Evolutionary conservation across 2,329 filamentous ascomycete species (phyloP).

Genomic region (Penicillium sp.): DNA sequence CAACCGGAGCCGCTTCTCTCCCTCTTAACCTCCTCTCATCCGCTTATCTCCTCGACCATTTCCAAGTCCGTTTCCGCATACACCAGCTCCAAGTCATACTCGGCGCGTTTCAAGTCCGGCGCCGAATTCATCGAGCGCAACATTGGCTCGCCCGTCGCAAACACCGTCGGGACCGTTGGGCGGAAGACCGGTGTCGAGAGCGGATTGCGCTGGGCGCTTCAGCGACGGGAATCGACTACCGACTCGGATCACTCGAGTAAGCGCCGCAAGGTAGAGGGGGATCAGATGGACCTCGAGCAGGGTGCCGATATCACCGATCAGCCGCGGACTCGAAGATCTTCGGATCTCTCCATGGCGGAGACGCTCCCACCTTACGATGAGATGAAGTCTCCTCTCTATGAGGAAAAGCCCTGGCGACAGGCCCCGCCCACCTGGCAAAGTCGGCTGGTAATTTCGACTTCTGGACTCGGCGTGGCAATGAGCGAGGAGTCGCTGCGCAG

Average conservation of each 20-base stretch:
- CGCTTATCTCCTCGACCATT: conserved; percentile 79
- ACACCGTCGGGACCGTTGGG: conserved; percentile 79
- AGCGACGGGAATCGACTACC: conserved; percentile 38
- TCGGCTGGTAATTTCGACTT: conserved; percentile 83
- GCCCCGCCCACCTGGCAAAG: conserved; percentile 66
- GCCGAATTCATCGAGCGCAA: conserved; percentile 89
- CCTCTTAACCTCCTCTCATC: conserved; percentile 83
- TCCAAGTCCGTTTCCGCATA: conserved; percentile 83
- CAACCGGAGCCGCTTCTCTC: conserved; percentile 78
- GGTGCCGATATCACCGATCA: conserved; percentile 25
- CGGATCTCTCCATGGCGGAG: conserved; percentile 67
- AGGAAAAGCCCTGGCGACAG: conserved; percentile 40
- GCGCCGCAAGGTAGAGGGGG: conserved; percentile 45
- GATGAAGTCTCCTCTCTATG: conserved; percentile 70
- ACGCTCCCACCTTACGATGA: conserved; percentile 83
- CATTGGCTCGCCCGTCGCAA: conserved; percentile 76
- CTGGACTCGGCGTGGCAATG: conserved; percentile 86
- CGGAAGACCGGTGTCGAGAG: conserved; percentile 84
- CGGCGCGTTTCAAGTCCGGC: conserved; percentile 81
- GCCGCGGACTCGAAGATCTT: conserved; percentile 52
- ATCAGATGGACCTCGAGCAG: conserved; percentile 51
- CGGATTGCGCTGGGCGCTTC: conserved; percentile 78
- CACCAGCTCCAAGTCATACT: conserved; percentile 83
- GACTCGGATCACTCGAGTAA: conserved; percentile 38
- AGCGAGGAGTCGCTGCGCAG: conserved; percentile 82